Evolutionary conservation across 352 stramenopile genomes (phyloP), one percentile per base, ranked within the genome.

Genomic region (Globisporangium orthogonon): DNA sequence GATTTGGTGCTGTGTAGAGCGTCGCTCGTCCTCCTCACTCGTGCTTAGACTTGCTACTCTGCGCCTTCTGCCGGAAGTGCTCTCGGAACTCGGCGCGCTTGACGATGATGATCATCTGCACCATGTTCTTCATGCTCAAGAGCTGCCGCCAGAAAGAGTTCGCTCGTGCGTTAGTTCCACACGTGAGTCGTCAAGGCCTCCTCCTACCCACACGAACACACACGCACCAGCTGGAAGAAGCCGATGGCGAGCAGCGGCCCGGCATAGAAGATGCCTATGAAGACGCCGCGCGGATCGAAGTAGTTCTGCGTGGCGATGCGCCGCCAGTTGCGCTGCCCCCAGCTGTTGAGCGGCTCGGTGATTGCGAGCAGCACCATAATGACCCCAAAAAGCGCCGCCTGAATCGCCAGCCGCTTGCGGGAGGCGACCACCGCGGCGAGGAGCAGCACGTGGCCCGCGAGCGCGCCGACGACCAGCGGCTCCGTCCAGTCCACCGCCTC

Each of bases 211-310:
- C 39, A 56, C 2, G 17, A 2, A 33, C 15, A 2, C 15, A 44
- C 15, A 44, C 62, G 56, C 46, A 91, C 76, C 65, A 93, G 46
- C 62, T 93, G 83, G 59, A 91, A 78, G 61, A 95, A 91, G 4
- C 81, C 81, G 11, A 79, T 65, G n/a, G 66, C 71, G 23, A 95
- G 73, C 56, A 95, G 59, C 14, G 85, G 85, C 5, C 68, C 83
- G 2, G 78, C 81, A 60, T 87, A 89, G 62, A 95, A 90, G 60
- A 91, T 86, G 30, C 74, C 78, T 61, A 93, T 88, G 63, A 95
- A 95, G 14, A 95, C 74, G 0, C 85, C 85, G 18, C 75, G 70
- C 45, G 72, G 54, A 52, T 93, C 85, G 60, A 95, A 95, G 67
- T 95, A 95, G 45, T 87, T 69, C 54, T 95, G 85, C 47, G 85